phyloP scores from a whole-genome alignment of 2,329 filamentous ascomycete species.

The Sphaceloma murrayae region DNA sequence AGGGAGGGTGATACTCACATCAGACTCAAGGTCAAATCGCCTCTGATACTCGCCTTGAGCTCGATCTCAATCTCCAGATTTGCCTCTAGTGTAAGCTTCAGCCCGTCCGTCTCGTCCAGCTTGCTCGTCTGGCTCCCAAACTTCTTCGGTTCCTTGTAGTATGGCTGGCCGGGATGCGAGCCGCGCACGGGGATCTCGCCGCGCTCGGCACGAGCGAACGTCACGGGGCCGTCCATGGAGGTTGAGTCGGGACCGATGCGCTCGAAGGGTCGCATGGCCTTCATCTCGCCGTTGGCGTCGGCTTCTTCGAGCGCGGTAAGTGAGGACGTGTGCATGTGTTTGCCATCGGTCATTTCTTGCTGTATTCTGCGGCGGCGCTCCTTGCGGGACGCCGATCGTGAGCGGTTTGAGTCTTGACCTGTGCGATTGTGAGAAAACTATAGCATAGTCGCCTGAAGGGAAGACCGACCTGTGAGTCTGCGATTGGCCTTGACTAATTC shows the following conservation, averaged over 20 bases:
- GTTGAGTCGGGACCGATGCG: slow-evolving; percentile 47
- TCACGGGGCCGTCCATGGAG: slow-evolving; percentile 48
- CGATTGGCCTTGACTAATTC: slow-evolving; percentile 25
- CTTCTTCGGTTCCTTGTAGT: slow-evolving; percentile 28
- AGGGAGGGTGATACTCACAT: slow-evolving; percentile 47
- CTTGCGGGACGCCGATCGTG: slow-evolving; percentile 39
- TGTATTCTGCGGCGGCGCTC: slow-evolving; percentile 40
- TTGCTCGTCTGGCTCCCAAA: slow-evolving; percentile 21
- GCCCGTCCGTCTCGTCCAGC: slow-evolving; percentile 51
- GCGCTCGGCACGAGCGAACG: slow-evolving; percentile 43
- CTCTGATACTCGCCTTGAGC: slow-evolving; percentile 75
- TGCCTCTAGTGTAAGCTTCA: slow-evolving; percentile 63
- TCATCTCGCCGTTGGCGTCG: slow-evolving; percentile 41
- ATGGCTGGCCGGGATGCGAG: slow-evolving; percentile 42
- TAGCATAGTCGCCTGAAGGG: too few relatives aligned
- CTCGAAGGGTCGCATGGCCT: slow-evolving; percentile 44
- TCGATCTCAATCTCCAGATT: slow-evolving; percentile 79
- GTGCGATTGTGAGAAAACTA: neutral
- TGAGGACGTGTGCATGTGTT: slow-evolving; percentile 43
- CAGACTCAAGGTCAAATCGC: slow-evolving; percentile 69
- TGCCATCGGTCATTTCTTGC: slow-evolving; percentile 37
- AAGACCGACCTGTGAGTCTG: neutral
- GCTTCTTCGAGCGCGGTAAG: slow-evolving; percentile 44
- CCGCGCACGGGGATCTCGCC: slow-evolving; percentile 47
- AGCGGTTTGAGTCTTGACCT: slow-evolving; percentile 32